phyloP scores from a whole-genome alignment of 306 rosid species.

The Vicia faba region DNA sequence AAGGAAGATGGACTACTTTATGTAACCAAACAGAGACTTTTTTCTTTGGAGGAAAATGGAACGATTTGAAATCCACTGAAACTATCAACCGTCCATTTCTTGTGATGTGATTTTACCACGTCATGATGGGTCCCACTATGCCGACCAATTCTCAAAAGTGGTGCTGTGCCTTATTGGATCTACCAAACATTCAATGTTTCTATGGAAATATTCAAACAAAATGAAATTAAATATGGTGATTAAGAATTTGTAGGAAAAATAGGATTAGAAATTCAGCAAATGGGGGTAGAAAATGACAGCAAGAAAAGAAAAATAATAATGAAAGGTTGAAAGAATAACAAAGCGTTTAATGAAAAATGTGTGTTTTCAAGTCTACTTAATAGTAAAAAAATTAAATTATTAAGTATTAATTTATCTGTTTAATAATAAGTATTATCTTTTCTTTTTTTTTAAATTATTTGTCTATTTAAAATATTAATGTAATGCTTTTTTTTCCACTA shows the following conservation, averaged over 20 bases:
- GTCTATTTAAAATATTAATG: no score
- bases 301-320: neutral
- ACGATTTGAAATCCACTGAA: constrained; percentile 23
- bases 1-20: constrained; percentile 13
- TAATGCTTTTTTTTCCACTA: no score
- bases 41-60: neutral
- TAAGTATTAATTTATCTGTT: no score
- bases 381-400: no score
- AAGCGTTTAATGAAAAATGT: neutral
- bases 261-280: constrained; percentile 11
- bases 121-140: constrained; percentile 35
- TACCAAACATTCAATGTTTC: constrained; percentile 8
- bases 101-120: constrained; percentile 33
- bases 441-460: no score
- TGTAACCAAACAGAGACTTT: constrained; percentile 35
- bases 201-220: constrained; percentile 14
- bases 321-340: neutral
- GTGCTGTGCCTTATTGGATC: constrained; percentile 25
- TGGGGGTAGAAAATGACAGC: neutral
- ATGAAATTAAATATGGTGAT: neutral
- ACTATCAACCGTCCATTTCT: constrained; percentile 28
- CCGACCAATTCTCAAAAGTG: constrained; percentile 35
- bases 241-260: neutral
- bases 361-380: neutral
- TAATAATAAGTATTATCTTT: no score